A percentile compares a stretch with the other conserved stretches of the same genome.
phyloP scores from a whole-genome alignment of 495 filamentous ascomycete species.

The Lepidopterella palustris region DNA sequence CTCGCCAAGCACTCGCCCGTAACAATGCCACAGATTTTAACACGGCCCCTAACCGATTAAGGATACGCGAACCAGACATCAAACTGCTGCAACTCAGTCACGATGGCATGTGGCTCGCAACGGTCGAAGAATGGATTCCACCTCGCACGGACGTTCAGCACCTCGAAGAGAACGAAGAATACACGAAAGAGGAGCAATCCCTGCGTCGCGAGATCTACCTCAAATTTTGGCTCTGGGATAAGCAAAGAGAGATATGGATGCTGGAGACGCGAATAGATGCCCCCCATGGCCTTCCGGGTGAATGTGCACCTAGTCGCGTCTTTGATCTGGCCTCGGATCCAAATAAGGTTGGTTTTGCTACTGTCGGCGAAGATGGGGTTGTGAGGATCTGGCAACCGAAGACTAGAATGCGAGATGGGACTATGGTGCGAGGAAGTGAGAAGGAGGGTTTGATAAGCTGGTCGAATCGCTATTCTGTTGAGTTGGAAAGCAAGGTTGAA shows the following conservation, averaged over 20 bases:
- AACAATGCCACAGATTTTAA: conserved; percentile 80
- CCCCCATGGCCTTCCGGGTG: conserved; percentile 57
- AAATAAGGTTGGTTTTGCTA: conserved; percentile 61
- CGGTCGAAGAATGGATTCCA: conserved; percentile 83
- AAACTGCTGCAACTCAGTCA: conserved; percentile 62
- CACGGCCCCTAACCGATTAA: conserved; percentile 58
- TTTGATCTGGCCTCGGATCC: conserved; percentile 67
- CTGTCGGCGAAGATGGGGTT: conserved; percentile 70
- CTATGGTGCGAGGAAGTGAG: conserved; percentile 48
- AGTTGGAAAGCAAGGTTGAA: conserved; percentile 38
- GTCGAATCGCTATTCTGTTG: conserved; percentile 58
- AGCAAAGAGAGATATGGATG: conserved; percentile 57
- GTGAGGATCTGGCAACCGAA: conserved; percentile 74
- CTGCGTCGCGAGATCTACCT: conserved; percentile 63
- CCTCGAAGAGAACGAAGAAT: conserved; percentile 40
- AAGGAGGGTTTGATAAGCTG: conserved; percentile 58
- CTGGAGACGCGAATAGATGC: conserved; percentile 74
- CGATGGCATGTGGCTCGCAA: conserved; percentile 87
- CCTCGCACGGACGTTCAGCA: conserved; percentile 55
- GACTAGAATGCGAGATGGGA: conserved; percentile 54
- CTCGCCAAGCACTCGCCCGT: conserved; percentile 78
- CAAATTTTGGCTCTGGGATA: conserved; percentile 82
- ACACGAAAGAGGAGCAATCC: conserved; percentile 42
- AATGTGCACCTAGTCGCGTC: conserved; percentile 46
- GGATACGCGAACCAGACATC: conserved; percentile 67